Percentiles rank a stretch among this genome's conserved stretches.
These are phyloP conservation scores for Picea engelmannii DNA, from an alignment of 83 land plant species.

Conservation along the genomic window DNA sequence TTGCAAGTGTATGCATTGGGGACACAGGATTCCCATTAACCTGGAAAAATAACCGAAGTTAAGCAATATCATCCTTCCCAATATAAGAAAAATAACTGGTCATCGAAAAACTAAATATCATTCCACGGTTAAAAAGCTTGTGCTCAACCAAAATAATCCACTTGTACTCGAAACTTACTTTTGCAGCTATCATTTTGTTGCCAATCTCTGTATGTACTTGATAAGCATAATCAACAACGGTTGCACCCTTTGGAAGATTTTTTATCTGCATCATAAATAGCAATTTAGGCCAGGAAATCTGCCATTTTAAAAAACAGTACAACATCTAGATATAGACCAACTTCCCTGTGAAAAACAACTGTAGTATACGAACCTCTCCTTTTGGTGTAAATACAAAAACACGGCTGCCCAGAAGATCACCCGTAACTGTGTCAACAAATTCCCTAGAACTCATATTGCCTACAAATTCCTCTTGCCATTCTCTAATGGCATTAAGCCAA, in stretches of 20 bases:
- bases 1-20: constrained; percentile 83
- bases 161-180: constrained; percentile 49
- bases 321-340: neutral
- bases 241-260: constrained; percentile 95
- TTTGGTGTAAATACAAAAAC: constrained; percentile 98
- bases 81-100: neutral
- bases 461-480: constrained; percentile 99
- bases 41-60: constrained; percentile 39
- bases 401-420: constrained; percentile 91
- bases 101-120: neutral
- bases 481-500: constrained; percentile 98
- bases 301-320: neutral
- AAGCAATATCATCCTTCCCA: neutral
- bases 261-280: constrained; percentile 63
- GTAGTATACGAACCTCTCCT: constrained; percentile 67
- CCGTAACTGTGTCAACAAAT: constrained; percentile 93
- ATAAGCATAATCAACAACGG: constrained; percentile 96
- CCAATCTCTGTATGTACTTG: constrained; percentile 95
- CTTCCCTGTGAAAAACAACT: neutral
- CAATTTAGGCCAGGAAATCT: neutral
- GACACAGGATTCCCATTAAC: constrained; percentile 96
- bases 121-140: neutral
- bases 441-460: constrained; percentile 98
- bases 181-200: constrained; percentile 97
- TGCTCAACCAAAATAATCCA: neutral